These are phyloP conservation scores for Candida xiaguanensis DNA, from an alignment of 805 yeast species.

Conservation along the genomic window DNA sequence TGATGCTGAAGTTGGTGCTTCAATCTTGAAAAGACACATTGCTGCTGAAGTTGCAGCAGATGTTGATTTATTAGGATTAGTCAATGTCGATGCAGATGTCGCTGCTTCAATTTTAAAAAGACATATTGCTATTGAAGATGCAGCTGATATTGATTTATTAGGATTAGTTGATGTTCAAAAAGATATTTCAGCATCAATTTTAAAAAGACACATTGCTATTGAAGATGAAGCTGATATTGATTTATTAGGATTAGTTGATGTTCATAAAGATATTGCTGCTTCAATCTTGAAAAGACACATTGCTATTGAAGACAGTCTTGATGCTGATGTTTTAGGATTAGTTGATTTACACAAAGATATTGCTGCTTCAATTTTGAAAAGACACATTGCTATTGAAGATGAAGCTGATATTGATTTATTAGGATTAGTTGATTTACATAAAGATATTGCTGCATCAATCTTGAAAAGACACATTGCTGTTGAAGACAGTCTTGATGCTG, in stretches of 20 bases:
- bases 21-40: background rate
- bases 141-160: background rate
- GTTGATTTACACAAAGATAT: background rate
- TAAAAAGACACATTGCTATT: background rate
- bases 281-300: slow-evolving; percentile 1
- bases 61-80: slow-evolving; percentile 1
- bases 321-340: background rate
- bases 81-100: background rate
- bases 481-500: background rate
- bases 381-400: background rate
- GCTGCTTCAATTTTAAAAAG: background rate
- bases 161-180: background rate
- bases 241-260: background rate
- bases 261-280: background rate
- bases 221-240: background rate
- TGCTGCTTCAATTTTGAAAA: background rate
- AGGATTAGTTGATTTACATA: slow-evolving; percentile 2
- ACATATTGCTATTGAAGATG: background rate
- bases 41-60: background rate
- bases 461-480: background rate
- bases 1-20: background rate
- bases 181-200: background rate
- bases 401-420: background rate
- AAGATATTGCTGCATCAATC: background rate
- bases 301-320: background rate